Evolutionary conservation across 352 stramenopile genomes (phyloP).

Genomic region (Phytopythium vexans): DNA sequence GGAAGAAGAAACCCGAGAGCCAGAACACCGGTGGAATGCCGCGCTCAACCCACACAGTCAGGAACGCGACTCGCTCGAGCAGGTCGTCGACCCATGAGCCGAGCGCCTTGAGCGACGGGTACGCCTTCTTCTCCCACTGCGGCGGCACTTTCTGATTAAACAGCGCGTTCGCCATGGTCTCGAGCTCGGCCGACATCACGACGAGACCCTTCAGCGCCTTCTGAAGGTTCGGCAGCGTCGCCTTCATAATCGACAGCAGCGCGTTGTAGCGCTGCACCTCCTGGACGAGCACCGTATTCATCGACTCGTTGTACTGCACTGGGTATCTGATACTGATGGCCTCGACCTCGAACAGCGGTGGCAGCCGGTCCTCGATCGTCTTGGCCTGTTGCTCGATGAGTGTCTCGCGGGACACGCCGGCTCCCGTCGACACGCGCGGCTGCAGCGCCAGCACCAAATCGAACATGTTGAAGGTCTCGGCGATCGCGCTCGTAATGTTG

Average conservation of each 20-base stretch:
- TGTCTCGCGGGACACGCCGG: constrained; percentile 81
- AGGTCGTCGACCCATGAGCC: constrained; percentile 88
- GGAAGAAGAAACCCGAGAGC: constrained; percentile 84
- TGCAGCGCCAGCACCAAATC: constrained; percentile 87
- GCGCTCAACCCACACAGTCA: constrained; percentile 54
- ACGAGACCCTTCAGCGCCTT: constrained; percentile 80
- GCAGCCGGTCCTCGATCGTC: constrained; percentile 77
- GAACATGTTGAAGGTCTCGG: constrained; percentile 88
- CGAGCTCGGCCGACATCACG: constrained; percentile 59
- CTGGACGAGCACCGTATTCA: constrained; percentile 92
- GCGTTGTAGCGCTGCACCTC: constrained; percentile 91
- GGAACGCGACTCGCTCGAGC: constrained; percentile 67
- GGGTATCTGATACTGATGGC: constrained; percentile 83
- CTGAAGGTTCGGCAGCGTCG: constrained; percentile 81
- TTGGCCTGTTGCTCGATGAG: constrained; percentile 84
- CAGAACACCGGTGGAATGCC: constrained; percentile 61
- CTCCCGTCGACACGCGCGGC: constrained; percentile 71
- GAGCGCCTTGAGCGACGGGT: constrained; percentile 90
- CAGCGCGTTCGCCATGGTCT: constrained; percentile 79
- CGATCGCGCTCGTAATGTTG: constrained; percentile 92
- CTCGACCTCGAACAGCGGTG: constrained; percentile 81
- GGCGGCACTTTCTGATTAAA: constrained; percentile 87
- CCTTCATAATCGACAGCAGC: constrained; percentile 77
- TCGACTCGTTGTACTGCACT: constrained; percentile 87
- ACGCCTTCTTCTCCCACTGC: constrained; percentile 88